A percentile compares a stretch with the other conserved stretches of the same genome.
These are phyloP conservation scores for Dactylis glomerata DNA, from an alignment of 176 grass and related monocot species.

Conservation along the genomic window DNA sequence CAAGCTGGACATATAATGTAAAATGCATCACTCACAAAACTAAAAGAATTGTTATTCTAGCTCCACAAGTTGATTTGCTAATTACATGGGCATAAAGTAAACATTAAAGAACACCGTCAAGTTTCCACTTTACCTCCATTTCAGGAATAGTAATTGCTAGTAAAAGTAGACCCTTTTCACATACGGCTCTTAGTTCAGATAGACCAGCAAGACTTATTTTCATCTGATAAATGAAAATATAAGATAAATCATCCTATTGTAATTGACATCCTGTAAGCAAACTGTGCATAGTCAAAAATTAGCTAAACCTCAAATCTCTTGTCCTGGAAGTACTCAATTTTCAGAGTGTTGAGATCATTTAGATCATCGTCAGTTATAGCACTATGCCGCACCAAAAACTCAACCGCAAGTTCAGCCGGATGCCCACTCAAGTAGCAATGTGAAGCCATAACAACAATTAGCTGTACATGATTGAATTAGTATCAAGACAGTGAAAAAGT, in stretches of 20 bases:
- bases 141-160: slow-evolving; percentile 96
- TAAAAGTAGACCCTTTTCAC: slow-evolving; percentile 96
- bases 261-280: background rate
- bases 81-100: background rate
- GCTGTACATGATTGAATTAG: slow-evolving; percentile 57
- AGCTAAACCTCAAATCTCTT: slow-evolving; percentile 72
- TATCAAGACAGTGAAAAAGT: slow-evolving; percentile 20
- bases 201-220: slow-evolving; percentile 63
- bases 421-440: slow-evolving; percentile 86
- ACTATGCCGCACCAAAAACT: slow-evolving; percentile 84
- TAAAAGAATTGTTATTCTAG: background rate
- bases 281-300: slow-evolving; percentile 12
- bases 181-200: slow-evolving; percentile 81
- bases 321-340: slow-evolving; percentile 77
- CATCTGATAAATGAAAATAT: slow-evolving; percentile 43
- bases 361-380: slow-evolving; percentile 72
- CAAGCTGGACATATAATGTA: slow-evolving; percentile 55
- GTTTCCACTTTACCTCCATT: slow-evolving; percentile 78
- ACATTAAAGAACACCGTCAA: slow-evolving; percentile 19
- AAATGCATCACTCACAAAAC: slow-evolving; percentile 21
- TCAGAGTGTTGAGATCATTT: slow-evolving; percentile 53
- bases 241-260: slow-evolving; percentile 22
- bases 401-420: slow-evolving; percentile 74
- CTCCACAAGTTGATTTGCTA: background rate
- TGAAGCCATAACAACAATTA: slow-evolving; percentile 99